Evolutionary conservation across 306 rosid species (phyloP), one percentile per base, ranked within the genome.

Genomic region (Gillenia trifoliata): DNA sequence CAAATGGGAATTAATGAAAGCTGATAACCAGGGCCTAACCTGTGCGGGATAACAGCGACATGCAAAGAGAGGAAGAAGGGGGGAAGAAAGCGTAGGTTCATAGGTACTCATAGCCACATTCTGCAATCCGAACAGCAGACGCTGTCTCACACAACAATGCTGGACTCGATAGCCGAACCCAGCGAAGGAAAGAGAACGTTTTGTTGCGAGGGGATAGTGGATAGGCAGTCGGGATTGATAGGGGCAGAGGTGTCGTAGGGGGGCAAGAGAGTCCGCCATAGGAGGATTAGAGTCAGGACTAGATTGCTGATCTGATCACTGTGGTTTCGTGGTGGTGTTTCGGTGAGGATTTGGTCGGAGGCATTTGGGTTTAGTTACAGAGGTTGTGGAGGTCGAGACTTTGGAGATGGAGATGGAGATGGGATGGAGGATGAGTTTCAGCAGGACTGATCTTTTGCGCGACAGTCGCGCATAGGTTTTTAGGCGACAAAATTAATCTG

Each of bases 211-310:
- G 78, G 55, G 28, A 9, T 4, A 59, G 54, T 40, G 23, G 70
- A 20, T 6, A 86, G 84, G 75, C 93, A 87, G 16, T 26, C 6
- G 9, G 91, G 93, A 82, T 94, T 87, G 63, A 94, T 71, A 10
- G 87, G 36, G 0, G 97, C 97, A n/a, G 98, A 94, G 64, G 96
- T 94, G 67, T 94, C 97, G 82, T 90, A 91, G 4, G 97, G 96
- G 63, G 84, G 64, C 55, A 74, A 30, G 10, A 94, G 83, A 25
- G 74, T 56, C 8, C 95, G 91, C 85, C 82, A 91, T 73, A 88
- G 45, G 75, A 85, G 30, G 82, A 74, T 84, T 65, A 94, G 75
- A 77, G 81, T 30, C 2, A 90, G 26, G 17, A 94, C 68, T 2
- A 91, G 59, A 85, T 70, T 33, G 97, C 95, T 26, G 85, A 84